Percentiles rank a stretch among this genome's conserved stretches.
These are phyloP conservation scores for Beverwykella pulmonaria DNA, from an alignment of 495 filamentous ascomycete genomes.

Conservation along the genomic window DNA sequence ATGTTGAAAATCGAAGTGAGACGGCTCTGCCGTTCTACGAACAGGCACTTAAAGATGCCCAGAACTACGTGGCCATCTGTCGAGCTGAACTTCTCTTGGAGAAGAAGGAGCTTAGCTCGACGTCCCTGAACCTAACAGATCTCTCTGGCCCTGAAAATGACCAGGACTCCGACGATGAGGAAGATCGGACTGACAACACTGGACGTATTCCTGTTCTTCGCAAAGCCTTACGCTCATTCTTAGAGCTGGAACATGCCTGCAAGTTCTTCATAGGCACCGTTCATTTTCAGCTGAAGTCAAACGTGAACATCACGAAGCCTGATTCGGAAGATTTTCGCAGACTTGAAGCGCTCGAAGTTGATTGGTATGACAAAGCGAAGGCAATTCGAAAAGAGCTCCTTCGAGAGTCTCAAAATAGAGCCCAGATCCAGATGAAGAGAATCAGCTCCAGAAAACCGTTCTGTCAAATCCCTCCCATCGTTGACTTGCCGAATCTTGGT, in stretches of 20 bases:
- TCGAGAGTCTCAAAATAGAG: slow-evolving; percentile 35
- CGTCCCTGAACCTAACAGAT: neutral
- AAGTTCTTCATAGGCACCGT: slow-evolving; percentile 83
- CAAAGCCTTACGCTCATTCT: slow-evolving; percentile 66
- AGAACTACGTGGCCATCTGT: slow-evolving; percentile 63
- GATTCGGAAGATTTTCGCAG: slow-evolving; percentile 66
- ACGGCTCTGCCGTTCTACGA: slow-evolving; percentile 71
- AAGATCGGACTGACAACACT: slow-evolving; percentile 50
- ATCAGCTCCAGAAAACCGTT: slow-evolving; percentile 60
- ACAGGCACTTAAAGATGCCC: slow-evolving; percentile 58
- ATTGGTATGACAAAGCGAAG: slow-evolving; percentile 76
- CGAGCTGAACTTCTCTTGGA: slow-evolving; percentile 62
- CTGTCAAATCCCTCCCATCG: slow-evolving; percentile 64
- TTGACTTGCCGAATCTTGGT: slow-evolving; percentile 52
- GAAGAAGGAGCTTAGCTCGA: slow-evolving; percentile 39
- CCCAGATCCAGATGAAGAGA: slow-evolving; percentile 55
- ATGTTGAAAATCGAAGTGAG: slow-evolving; percentile 43
- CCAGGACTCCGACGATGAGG: slow-evolving; percentile 47
- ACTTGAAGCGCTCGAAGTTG: slow-evolving; percentile 69
- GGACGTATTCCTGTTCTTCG: slow-evolving; percentile 60
- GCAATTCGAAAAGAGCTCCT: slow-evolving; percentile 75
- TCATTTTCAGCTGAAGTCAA: slow-evolving; percentile 77
- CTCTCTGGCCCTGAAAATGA: slow-evolving; percentile 19
- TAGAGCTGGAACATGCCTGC: slow-evolving; percentile 81
- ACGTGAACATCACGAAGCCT: slow-evolving; percentile 61